Percentiles rank a stretch among this genome's conserved stretches.
Evolutionary conservation across 495 filamentous ascomycete genomes (phyloP).

Genomic region (Aspergillus bridgeri): DNA sequence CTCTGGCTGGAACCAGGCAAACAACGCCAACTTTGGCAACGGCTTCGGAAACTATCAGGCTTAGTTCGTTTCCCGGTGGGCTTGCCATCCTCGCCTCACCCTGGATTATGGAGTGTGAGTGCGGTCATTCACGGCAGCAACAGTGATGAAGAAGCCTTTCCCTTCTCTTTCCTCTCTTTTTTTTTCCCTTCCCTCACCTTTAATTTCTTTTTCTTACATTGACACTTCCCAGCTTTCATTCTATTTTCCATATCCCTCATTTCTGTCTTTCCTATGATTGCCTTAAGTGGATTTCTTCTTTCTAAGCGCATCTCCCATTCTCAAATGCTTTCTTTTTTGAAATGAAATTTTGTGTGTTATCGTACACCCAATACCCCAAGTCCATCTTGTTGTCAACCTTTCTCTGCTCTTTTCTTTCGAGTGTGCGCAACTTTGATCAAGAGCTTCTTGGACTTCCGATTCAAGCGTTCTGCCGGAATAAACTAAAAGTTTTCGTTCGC

Average conservation of each 20-base stretch:
- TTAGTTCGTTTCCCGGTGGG: conserved; percentile 24
- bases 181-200: conserved; percentile 12
- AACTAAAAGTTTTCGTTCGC: conserved; percentile 39
- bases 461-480: conserved; percentile 35
- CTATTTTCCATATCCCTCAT: conserved; percentile 4
- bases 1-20: conserved; percentile 67
- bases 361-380: conserved; percentile 48
- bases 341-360: conserved; percentile 45
- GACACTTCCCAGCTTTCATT: conserved; percentile 5
- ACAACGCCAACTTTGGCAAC: conserved; percentile 48
- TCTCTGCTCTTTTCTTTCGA: conserved; percentile 28
- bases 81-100: conserved; percentile 9
- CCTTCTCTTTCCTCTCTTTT: conserved; percentile 12
- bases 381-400: conserved; percentile 42
- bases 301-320: conserved; percentile 38
- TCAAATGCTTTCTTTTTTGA: conserved; percentile 42
- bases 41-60: conserved; percentile 55
- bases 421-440: conserved; percentile 31
- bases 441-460: conserved; percentile 36
- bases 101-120: conserved; percentile 2
- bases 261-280: conserved; percentile 11
- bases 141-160: conserved; percentile 14
- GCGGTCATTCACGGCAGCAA: conserved; percentile 11
- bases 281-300: conserved; percentile 5
- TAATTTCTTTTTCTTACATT: conserved; percentile 11